Evolutionary conservation across 176 grass and related monocot genomes (phyloP), one percentile per base, ranked within the genome.

Genomic region (Avena eriantha): DNA sequence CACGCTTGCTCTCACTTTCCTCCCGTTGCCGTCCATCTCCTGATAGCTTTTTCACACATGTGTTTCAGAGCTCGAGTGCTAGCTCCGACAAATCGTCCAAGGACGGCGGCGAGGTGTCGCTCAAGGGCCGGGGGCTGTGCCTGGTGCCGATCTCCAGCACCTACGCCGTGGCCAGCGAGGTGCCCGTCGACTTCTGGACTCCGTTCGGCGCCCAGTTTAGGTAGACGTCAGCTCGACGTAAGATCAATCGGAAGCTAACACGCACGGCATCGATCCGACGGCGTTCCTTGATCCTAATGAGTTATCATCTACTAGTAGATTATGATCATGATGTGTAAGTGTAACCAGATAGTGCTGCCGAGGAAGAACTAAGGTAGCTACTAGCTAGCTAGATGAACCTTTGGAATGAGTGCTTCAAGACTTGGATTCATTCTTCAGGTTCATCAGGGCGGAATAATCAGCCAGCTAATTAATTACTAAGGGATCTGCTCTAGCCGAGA

Each of bases 91-190:
- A 87, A 60, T 69, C 67, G 59, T 80, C 67, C 47, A 92, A 93
- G 77, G 91, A 80, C 13, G 78, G 61, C 82, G 84, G 61, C 80
- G 84, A 97, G 86, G 54, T 73, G 58, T 89, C 90, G 75, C 81
- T 99, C 14, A 92, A 86, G 86, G 93, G 87, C 36, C 84, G 92
- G 55, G 97, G 97, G n/a, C 83, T 99, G 10, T 99, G 97, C 82
- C 90, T 99, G 46, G 90, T 99, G 68, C 97, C 97, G 7, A 89
- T 99, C 67, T 89, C 94, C 0, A 95, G 94, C 94, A 99, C 92
- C 7, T 95, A 92, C 83, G 92, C 92, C 1, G 94, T 94, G 77
- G 80, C 94, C 10, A 90, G 89, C 55, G 92, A 97, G 24, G 92
- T 90, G 9, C 85, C 97, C 47, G 89, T 93, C 61, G 94, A 99